Evolutionary conservation across 768 basidiomycete species (phyloP).

Genomic region (Austroboletus eburneus): DNA sequence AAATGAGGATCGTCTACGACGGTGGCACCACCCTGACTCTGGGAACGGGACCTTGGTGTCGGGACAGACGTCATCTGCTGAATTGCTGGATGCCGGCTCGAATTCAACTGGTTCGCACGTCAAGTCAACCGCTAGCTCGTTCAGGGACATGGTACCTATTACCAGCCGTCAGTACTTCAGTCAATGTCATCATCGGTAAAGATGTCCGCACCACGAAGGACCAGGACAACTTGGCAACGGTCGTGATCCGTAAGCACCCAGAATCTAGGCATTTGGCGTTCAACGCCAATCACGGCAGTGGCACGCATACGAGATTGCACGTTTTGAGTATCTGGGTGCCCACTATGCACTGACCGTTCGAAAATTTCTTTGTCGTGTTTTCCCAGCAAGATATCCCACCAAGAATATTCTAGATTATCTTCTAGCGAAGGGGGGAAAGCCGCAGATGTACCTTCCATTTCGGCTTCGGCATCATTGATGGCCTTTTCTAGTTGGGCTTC

Average conservation of each 20-base stretch:
- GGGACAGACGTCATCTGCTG: constrained; percentile 23
- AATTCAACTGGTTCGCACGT: constrained; percentile 75
- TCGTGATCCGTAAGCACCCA: constrained; percentile 84
- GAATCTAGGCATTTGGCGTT: constrained; percentile 74
- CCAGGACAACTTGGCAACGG: constrained; percentile 69
- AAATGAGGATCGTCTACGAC: constrained; percentile 23
- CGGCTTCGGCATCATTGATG: constrained; percentile 67
- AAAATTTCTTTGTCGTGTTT: constrained; percentile 83
- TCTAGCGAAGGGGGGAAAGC: constrained; percentile 22
- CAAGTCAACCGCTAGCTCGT: constrained; percentile 82
- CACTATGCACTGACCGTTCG: constrained; percentile 48
- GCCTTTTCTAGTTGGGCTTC: constrained; percentile 61
- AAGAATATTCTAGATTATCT: constrained; percentile 49
- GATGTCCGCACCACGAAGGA: constrained; percentile 51
- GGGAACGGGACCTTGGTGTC: constrained; percentile 37
- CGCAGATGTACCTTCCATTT: constrained; percentile 43
- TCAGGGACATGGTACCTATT: constrained; percentile 78
- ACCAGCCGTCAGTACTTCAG: too few relatives aligned
- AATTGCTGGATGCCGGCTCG: constrained; percentile 44
- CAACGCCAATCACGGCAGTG: constrained; percentile 61
- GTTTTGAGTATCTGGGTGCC: constrained; percentile 14
- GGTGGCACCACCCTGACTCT: constrained; percentile 20
- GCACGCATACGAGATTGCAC: constrained; percentile 42
- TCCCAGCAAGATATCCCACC: constrained; percentile 82
- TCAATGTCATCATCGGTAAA: background rate